phyloP scores from a whole-genome alignment of 1,284 basidiomycete species.

The Ustilago hordei region DNA sequence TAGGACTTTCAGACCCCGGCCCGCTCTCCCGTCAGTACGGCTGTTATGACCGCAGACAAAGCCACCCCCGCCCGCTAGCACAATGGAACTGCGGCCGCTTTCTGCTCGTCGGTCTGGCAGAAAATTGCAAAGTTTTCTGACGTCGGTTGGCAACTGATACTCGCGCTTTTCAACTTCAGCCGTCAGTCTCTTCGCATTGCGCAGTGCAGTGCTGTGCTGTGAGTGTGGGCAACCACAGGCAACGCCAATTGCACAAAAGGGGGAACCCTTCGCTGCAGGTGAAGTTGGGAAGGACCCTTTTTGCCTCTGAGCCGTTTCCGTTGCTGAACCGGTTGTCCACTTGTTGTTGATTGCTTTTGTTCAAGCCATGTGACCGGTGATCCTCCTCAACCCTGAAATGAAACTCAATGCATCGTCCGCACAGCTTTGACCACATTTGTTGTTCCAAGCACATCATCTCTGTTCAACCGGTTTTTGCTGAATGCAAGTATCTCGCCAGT shows the following conservation, averaged over 20 bases:
- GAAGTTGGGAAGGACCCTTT: neutral
- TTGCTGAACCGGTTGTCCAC: neutral
- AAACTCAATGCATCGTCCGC: neutral
- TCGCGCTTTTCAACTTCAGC: slow-evolving; percentile 2
- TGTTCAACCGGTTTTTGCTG: neutral
- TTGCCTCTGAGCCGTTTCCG: neutral
- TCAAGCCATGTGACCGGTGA: neutral
- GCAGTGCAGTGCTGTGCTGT: too few relatives aligned
- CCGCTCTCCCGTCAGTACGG: slow-evolving; percentile 1
- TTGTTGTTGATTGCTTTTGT: neutral
- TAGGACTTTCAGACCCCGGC: neutral
- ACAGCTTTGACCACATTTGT: neutral
- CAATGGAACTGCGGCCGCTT: neutral
- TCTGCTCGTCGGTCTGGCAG: neutral
- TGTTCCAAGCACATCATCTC: neutral
- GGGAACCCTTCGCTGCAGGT: slow-evolving; percentile 5
- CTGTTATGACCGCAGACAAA: neutral
- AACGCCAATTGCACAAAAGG: neutral
- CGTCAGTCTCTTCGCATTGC: neutral
- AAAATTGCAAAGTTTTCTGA: slow-evolving; percentile 1
- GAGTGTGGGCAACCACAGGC: neutral
- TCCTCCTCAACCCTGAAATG: slow-evolving; percentile 3
- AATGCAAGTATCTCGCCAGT: neutral
- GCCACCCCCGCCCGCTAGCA: neutral
- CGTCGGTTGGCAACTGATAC: slow-evolving; percentile 1